phyloP scores from a whole-genome alignment of 2,329 filamentous ascomycete genomes.

The Cyanodermella asteris region DNA sequence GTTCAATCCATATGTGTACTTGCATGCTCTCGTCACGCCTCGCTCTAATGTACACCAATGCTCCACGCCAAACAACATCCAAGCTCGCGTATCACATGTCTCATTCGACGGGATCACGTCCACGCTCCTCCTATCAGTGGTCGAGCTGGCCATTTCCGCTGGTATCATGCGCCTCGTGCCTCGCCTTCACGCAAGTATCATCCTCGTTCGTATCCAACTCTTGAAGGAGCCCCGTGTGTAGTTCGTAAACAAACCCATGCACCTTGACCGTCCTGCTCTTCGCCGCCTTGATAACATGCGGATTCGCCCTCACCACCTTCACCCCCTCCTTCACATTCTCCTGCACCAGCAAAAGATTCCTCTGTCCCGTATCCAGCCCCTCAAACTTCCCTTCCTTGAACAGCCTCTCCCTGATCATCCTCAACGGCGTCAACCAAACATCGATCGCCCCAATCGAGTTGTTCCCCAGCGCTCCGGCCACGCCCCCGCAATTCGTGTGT shows the following conservation, averaged over 20 bases:
- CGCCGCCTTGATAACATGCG: slow-evolving; percentile 47
- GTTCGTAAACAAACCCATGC: slow-evolving; percentile 59
- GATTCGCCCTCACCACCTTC: slow-evolving; percentile 44
- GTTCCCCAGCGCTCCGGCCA: slow-evolving; percentile 32
- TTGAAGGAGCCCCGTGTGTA: slow-evolving; percentile 31
- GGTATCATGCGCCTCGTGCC: slow-evolving; percentile 19
- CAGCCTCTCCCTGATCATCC: slow-evolving; percentile 32
- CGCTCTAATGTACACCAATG: no score
- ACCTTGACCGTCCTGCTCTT: slow-evolving; percentile 47
- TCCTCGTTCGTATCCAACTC: slow-evolving; percentile 26
- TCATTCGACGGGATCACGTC: no score
- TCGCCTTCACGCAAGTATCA: slow-evolving; percentile 17
- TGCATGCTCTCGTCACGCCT: no score
- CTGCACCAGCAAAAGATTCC: slow-evolving; percentile 44
- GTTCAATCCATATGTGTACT: no score
- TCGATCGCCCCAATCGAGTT: slow-evolving; percentile 37
- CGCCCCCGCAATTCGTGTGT: slow-evolving; percentile 38
- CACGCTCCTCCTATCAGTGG: no score
- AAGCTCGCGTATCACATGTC: no score
- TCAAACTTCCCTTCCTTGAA: slow-evolving; percentile 23
- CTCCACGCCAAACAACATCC: no score
- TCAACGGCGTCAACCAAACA: slow-evolving; percentile 36
- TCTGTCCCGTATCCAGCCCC: slow-evolving; percentile 23
- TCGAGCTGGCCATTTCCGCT: no score
- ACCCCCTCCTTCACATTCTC: slow-evolving; percentile 54